Base-by-base conservation (phyloP, 257 asterid genomes). In the Forsythia viridissima region DNA sequence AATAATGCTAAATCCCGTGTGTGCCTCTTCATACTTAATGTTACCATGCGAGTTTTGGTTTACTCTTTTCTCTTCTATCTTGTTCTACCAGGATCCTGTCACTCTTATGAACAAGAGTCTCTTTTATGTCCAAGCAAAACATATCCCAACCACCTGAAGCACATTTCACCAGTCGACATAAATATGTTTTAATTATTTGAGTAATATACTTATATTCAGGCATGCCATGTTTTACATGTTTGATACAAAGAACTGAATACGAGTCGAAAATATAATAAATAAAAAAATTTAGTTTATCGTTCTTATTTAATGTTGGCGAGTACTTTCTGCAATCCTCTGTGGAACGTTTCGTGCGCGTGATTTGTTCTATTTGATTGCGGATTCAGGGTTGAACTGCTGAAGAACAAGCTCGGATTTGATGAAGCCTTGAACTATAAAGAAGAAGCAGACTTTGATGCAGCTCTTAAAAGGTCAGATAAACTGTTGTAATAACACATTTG, bases 221-320 rank as follows among this genome's bases (percentile, higher is more conserved):
- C 78, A 94, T 94, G 98, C 97, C 98, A 13, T 98, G 98, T 12
- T 94, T 94, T 83, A 94, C 98, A 18, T 78, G 68, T 70, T 48
- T 48, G 57, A 48, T 46, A 46, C 4, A 6, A 2, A 48, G 1
- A 12, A 48, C 7, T 13, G 20, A 48, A 48, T 13, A 13, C n/a
- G n/a, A 24, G 20, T 48, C 0, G n/a, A 48, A 0, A 4, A 0
- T 13, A 13, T 13, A 12, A 4, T 48, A 48, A 48, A 48, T 2
- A 13, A 24, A 0, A 24, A 0, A n/a, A 48, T 0, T 12, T 4
- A 4, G n/a, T 48, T 48, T 48, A 12, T 46, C 13, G 2, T 2
- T 48, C 57, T 13, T 48, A 46, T 13, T 48, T 48, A 48, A 48
- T 48, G 4, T 2, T 48, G 57, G 0, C 65, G 8, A 55, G 65